These are phyloP conservation scores for Murraya koenigii DNA, from an alignment of 345 rosid species.

Conservation along the genomic window DNA sequence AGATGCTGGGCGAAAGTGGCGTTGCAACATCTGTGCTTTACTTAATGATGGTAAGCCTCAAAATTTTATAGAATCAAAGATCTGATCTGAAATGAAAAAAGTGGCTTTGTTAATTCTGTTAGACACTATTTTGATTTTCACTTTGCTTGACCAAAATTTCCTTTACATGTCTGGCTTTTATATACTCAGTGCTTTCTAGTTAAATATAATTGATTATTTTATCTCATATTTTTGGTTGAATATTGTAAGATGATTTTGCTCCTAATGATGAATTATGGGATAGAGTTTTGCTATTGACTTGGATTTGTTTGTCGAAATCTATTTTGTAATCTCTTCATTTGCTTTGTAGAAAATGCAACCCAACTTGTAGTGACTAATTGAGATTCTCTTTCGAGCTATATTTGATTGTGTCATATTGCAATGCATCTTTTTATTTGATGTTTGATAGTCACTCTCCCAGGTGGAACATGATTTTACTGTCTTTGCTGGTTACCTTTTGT, in stretches of 20 bases:
- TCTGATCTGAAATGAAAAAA: background rate
- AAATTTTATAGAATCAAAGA: constrained; percentile 3
- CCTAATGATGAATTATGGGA: background rate
- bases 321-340: background rate
- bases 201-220: background rate
- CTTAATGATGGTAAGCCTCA: constrained; percentile 80
- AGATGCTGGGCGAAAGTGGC: constrained; percentile 99
- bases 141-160: background rate
- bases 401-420: background rate
- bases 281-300: background rate
- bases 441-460: background rate
- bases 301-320: background rate
- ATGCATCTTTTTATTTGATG: background rate
- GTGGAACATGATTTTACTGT: background rate
- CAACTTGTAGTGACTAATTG: background rate
- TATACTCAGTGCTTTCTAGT: background rate
- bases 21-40: constrained; percentile 90
- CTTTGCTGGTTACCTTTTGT: background rate
- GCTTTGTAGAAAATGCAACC: background rate
- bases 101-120: background rate
- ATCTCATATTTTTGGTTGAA: background rate
- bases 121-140: background rate
- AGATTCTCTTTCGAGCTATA: background rate
- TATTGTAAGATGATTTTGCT: background rate
- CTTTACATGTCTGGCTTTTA: background rate